These are phyloP conservation scores for Lasiodiplodia gonubiensis DNA, from an alignment of 2,329 filamentous ascomycete species.

Conservation along the genomic window DNA sequence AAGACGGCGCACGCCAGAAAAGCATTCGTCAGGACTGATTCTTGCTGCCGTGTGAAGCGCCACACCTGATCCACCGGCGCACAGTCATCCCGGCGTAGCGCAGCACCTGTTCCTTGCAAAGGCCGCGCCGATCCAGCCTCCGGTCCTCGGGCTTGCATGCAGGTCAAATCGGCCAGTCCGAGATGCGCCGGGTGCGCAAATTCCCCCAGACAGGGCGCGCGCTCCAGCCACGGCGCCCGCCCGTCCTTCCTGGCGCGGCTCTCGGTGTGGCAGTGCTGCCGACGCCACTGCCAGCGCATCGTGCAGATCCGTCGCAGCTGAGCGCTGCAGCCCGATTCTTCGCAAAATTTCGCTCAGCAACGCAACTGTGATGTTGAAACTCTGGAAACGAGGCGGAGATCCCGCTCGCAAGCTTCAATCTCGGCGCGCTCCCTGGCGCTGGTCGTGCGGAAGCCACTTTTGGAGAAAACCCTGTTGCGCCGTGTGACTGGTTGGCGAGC, in stretches of 20 bases:
- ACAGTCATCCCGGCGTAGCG: constrained; percentile 26
- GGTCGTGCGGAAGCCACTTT: constrained; percentile 23
- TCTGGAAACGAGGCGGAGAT: constrained; percentile 27
- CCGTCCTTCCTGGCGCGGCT: constrained; percentile 4
- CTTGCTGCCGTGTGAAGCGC: constrained; percentile 21
- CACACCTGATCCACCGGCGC: constrained; percentile 26
- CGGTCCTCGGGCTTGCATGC: constrained; percentile 22
- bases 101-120: constrained; percentile 23
- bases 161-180: constrained; percentile 25
- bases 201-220: constrained; percentile 16
- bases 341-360: neutral
- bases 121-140: constrained; percentile 15
- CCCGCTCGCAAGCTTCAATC: constrained; percentile 21
- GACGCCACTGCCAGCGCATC: constrained; percentile 18
- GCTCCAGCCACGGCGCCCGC: neutral
- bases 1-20: neutral
- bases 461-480: constrained; percentile 14
- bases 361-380: neutral
- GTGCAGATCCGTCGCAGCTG: constrained; percentile 16
- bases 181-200: constrained; percentile 14
- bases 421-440: constrained; percentile 16
- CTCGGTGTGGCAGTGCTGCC: constrained; percentile 11
- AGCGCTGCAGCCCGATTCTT: neutral
- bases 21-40: constrained; percentile 25
- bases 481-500: constrained; percentile 22